These are phyloP conservation scores for Cladophialophora bantiana DNA, from an alignment of 2,329 filamentous ascomycete species.

Conservation along the genomic window DNA sequence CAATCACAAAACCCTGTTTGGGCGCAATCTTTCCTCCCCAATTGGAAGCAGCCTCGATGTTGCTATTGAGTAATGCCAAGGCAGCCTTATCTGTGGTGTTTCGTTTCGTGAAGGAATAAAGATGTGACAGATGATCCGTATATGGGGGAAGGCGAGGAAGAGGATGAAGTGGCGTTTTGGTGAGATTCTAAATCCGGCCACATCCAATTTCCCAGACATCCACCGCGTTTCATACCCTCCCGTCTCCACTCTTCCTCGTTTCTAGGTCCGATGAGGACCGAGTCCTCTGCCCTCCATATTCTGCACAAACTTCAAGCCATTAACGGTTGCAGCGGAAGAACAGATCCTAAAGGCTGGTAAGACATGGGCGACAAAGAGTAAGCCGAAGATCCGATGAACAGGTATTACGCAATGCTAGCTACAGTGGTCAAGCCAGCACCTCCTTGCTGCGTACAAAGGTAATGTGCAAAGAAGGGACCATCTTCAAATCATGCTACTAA, in stretches of 20 bases:
- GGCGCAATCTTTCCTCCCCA: slow-evolving; percentile 3
- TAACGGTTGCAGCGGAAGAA: not conserved
- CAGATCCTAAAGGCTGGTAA: not conserved
- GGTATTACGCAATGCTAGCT: slow-evolving; percentile 39
- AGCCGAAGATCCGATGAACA: slow-evolving; percentile 33
- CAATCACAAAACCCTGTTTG: not conserved
- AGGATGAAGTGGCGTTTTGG: slow-evolving; percentile 3
- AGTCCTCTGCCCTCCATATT: too few species aligned
- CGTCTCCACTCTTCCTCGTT: not conserved
- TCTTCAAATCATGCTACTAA: slow-evolving; percentile 26
- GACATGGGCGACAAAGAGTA: not conserved
- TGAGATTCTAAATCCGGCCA: slow-evolving; percentile 2
- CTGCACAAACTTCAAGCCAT: not conserved
- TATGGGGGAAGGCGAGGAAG: not conserved
- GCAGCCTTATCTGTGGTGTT: not conserved
- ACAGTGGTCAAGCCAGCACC: slow-evolving; percentile 37
- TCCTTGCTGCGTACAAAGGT: slow-evolving; percentile 36
- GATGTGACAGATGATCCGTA: not conserved
- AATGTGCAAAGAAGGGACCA: slow-evolving; percentile 35
- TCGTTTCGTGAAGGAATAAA: not conserved
- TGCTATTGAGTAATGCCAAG: not conserved
- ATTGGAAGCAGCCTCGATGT: not conserved
- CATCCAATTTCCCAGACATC: slow-evolving; percentile 11
- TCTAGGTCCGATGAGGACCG: not conserved
- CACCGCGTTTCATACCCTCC: not conserved